Conservation (phyloP, 2,329 filamentous ascomycete genomes). For the Emergomyces pasteurianus region DNA sequence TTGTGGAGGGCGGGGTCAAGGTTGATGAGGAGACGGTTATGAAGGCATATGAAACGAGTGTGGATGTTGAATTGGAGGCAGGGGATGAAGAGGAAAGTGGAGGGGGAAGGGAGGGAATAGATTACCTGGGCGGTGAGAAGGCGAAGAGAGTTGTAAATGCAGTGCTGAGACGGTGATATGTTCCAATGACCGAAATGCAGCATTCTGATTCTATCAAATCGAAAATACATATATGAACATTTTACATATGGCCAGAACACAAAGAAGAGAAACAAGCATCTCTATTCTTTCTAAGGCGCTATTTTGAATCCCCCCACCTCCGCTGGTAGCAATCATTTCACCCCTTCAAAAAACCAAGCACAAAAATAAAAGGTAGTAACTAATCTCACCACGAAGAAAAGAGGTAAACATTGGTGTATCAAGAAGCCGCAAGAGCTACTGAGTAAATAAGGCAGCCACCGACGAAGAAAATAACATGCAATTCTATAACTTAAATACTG, state of each 20-base stretch:
- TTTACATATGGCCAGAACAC: not conserved
- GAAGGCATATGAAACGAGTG: slow-evolving; percentile 66
- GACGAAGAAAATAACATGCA: not conserved
- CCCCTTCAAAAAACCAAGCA: not conserved
- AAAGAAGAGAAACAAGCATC: not conserved
- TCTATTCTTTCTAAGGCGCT: not conserved
- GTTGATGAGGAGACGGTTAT: slow-evolving; percentile 87
- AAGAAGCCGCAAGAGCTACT: not conserved
- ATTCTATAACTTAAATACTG: slow-evolving; percentile 38
- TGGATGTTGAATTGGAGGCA: slow-evolving; percentile 49
- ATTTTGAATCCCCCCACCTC: not conserved
- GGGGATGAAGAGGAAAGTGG: slow-evolving; percentile 26
- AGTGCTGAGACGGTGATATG: slow-evolving; percentile 4
- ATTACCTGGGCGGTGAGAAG: slow-evolving; percentile 32
- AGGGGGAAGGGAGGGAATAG: slow-evolving; percentile 23
- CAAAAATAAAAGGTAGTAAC: not conserved
- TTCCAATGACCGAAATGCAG: no score
- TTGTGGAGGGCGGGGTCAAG: slow-evolving; percentile 69
- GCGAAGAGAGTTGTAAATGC: slow-evolving; percentile 25
- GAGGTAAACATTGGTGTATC: not conserved
- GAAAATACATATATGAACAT: not conserved
- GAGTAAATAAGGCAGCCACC: not conserved
- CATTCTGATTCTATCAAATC: not conserved
- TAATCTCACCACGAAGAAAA: not conserved
- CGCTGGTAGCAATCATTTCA: not conserved